These are phyloP conservation scores for Sphenostylis stenocarpa DNA, from an alignment of 306 rosid species.

Conservation along the genomic window DNA sequence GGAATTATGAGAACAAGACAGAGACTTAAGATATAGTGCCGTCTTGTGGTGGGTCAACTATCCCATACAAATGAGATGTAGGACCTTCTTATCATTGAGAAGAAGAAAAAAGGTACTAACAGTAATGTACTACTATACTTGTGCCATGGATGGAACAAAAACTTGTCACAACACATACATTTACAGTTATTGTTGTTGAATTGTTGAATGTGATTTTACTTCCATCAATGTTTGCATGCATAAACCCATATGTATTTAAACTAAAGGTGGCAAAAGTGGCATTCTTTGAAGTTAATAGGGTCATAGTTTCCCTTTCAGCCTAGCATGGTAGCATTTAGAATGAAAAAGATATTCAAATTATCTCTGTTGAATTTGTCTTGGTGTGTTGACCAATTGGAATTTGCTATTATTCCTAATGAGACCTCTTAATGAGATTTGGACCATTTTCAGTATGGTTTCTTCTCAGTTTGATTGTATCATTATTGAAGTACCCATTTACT, in stretches of 20 bases:
- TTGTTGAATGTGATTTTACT: not conserved
- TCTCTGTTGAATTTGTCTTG: not conserved
- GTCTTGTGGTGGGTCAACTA: not conserved
- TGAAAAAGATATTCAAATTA: not conserved
- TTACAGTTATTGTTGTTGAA: not conserved
- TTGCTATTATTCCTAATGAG: not conserved
- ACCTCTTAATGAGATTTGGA: not conserved
- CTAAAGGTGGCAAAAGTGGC: not conserved
- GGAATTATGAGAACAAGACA: slow-evolving; percentile 28
- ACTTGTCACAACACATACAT: not conserved
- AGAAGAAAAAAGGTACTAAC: not conserved
- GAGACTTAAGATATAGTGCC: slow-evolving; percentile 45
- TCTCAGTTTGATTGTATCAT: not conserved
- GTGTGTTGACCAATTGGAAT: not conserved
- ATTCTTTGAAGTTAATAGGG: not conserved
- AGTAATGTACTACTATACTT: not conserved
- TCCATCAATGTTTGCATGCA: not conserved
- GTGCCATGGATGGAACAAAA: not conserved
- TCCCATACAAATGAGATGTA: not conserved
- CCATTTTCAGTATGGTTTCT: not conserved
- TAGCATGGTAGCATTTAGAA: not conserved
- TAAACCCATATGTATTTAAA: too few relatives aligned
- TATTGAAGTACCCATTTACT: not conserved
- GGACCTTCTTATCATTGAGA: slow-evolving; percentile 27
- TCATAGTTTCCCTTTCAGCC: not conserved